Evolutionary conservation across 139 green algal genomes (phyloP), one percentile per base, ranked within the genome.

Genomic region (Volvox africanus): DNA sequence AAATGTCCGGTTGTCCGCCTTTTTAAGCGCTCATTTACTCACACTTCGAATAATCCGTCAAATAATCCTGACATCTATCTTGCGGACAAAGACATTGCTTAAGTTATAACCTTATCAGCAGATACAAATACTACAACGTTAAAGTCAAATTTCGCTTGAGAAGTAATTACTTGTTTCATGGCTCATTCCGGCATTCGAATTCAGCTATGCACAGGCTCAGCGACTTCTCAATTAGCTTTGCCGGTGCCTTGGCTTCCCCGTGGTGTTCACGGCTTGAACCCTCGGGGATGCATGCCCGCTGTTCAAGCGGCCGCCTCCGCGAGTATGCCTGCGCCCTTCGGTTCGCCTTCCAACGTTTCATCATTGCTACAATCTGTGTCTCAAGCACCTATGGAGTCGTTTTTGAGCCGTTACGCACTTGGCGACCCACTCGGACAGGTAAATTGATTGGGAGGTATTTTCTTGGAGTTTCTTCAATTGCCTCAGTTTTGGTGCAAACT

Each of bases 381-480:
- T 13, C 20, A 33, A 0, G 6, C 35, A 1, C 24, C 20, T 18
- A 67, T 30, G 28, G 86, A 84, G 30, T 28, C 86, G 22, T 90
- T 90, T 20, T 37, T 83, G 0, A 83, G 73, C 50, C 71, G 86
- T 33, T 90, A 84, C 44, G 86, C 86, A 0, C 73, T 90, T 2
- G 86, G 86, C 0, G 32, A 35, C 24, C 0, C 50, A 0, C 24
- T 90, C 0, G 86, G 86, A 20, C 86, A 90, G 86, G 86, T 82
- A 36, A 36, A 35, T 2, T n/a, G 36, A 22, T 33, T 21, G 17
- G 18, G 14, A 11, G 32, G 77, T 33, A 24, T 26, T 36, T 82
- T 61, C 24, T 33, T 24, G 30, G n/a, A 28, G 77, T 55, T 55
- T 55, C 44, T 9, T 55, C 44, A 55, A 55, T 55, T 55, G 5